These are phyloP conservation scores for Cerrena zonata DNA, from an alignment of 1,284 basidiomycete genomes.

Conservation along the genomic window DNA sequence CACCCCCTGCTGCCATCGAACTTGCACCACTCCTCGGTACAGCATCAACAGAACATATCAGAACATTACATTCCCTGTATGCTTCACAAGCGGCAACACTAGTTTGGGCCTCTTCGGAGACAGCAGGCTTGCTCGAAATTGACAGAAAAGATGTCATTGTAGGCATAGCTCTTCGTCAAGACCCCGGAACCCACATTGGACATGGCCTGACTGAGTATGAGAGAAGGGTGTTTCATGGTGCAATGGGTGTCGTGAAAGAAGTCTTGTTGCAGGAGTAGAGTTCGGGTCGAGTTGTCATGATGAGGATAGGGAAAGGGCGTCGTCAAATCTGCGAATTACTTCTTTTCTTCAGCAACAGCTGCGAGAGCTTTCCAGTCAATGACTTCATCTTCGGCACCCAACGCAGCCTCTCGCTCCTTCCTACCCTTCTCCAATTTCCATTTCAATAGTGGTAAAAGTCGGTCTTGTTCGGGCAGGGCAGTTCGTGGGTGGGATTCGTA, in stretches of 20 bases:
- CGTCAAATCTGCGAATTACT: background rate
- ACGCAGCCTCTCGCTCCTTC: slow-evolving; percentile 19
- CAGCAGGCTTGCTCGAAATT: slow-evolving; percentile 32
- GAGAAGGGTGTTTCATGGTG: slow-evolving; percentile 52
- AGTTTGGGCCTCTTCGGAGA: slow-evolving; percentile 61
- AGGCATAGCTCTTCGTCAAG: slow-evolving; percentile 57
- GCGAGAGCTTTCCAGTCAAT: slow-evolving; percentile 14
- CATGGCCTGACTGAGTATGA: slow-evolving; percentile 40
- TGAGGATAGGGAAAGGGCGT: background rate
- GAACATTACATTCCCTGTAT: slow-evolving; percentile 77
- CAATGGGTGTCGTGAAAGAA: slow-evolving; percentile 64
- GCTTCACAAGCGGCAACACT: slow-evolving; percentile 81
- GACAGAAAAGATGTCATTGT: slow-evolving; percentile 55
- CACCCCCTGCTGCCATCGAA: slow-evolving; percentile 67
- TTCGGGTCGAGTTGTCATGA: background rate
- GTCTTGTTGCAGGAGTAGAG: slow-evolving; percentile 21
- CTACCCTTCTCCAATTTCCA: slow-evolving; percentile 47
- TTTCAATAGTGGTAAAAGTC: slow-evolving; percentile 51
- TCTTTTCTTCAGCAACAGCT: slow-evolving; percentile 7
- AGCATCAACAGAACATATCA: slow-evolving; percentile 55
- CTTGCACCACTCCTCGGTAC: slow-evolving; percentile 75
- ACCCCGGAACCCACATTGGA: slow-evolving; percentile 26
- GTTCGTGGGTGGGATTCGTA: slow-evolving; percentile 82
- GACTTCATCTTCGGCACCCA: slow-evolving; percentile 8
- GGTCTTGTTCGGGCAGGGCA: slow-evolving; percentile 60